Evolutionary conservation across 495 filamentous ascomycete genomes (phyloP).

Genomic region (Penicillium pulvis): DNA sequence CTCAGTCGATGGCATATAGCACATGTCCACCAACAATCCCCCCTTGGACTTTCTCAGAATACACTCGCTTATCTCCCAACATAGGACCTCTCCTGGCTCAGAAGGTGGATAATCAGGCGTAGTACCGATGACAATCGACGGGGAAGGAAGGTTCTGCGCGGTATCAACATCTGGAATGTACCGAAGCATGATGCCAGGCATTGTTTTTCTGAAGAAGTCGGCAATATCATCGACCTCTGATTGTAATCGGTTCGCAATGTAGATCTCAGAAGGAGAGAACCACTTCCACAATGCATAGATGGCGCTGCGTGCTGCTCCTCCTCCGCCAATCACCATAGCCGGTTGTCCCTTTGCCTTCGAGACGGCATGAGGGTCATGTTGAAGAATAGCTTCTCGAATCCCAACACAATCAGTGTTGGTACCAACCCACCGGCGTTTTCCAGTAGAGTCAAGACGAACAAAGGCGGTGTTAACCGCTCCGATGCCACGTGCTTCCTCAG

Average conservation of each 20-base stretch:
- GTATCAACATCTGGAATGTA: conserved; percentile 27
- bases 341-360: conserved; percentile 42
- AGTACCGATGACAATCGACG: conserved; percentile 3
- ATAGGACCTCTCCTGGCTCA: neutral
- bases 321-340: conserved; percentile 58
- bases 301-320: conserved; percentile 60
- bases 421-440: conserved; percentile 50
- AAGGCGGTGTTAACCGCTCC: conserved; percentile 68
- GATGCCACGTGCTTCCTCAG: conserved; percentile 57
- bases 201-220: conserved; percentile 3
- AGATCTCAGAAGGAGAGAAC: conserved; percentile 10
- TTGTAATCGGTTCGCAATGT: conserved; percentile 25
- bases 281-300: conserved; percentile 49
- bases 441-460: conserved; percentile 37
- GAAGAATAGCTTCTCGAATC: conserved; percentile 59
- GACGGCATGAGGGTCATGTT: conserved; percentile 43
- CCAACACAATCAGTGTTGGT: conserved; percentile 69
- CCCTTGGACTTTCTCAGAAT: neutral
- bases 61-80: neutral
- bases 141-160: neutral
- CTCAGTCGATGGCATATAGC: conserved; percentile 8
- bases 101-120: conserved; percentile 4
- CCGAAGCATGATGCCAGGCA: conserved; percentile 32
- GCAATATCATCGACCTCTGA: conserved; percentile 59
- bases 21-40: conserved; percentile 11